These are phyloP conservation scores for Salix viminalis DNA, from an alignment of 345 rosid species.

Conservation along the genomic window DNA sequence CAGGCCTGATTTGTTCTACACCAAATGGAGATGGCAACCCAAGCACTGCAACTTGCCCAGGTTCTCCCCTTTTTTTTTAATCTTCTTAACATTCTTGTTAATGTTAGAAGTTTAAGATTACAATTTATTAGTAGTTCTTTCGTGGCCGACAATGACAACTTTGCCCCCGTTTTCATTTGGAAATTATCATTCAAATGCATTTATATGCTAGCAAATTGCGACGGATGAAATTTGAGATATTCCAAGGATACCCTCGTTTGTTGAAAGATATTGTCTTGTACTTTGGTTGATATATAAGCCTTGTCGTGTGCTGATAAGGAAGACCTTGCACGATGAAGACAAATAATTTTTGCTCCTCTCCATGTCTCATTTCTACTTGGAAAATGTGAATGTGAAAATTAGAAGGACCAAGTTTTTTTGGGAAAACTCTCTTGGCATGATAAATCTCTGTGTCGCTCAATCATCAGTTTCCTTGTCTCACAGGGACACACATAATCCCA, in stretches of 20 bases:
- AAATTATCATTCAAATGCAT: no score
- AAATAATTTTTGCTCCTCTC: no score
- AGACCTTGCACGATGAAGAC: background rate
- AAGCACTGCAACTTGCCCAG: constrained; percentile 75
- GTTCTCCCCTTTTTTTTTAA: constrained; percentile 20
- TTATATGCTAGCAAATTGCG: background rate
- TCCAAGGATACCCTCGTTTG: constrained; percentile 4
- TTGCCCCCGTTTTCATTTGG: background rate
- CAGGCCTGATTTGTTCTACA: constrained; percentile 74
- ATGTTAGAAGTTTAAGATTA: no score
- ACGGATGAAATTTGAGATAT: background rate
- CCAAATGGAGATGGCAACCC: constrained; percentile 99
- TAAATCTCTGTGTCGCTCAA: background rate
- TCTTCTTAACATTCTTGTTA: background rate
- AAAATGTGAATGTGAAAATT: no score
- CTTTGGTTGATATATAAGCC: constrained; percentile 3
- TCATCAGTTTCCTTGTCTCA: background rate
- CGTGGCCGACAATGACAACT: constrained; percentile 1
- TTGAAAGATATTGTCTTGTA: constrained; percentile 3
- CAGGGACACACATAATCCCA: no score
- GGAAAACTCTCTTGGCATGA: no score
- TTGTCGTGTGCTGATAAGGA: constrained; percentile 3
- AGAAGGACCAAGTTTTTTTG: no score
- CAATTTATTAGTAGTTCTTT: background rate
- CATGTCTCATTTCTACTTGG: no score